These are phyloP conservation scores for Falciphora oryzae DNA, from an alignment of 2,329 filamentous ascomycete genomes.

Conservation along the genomic window DNA sequence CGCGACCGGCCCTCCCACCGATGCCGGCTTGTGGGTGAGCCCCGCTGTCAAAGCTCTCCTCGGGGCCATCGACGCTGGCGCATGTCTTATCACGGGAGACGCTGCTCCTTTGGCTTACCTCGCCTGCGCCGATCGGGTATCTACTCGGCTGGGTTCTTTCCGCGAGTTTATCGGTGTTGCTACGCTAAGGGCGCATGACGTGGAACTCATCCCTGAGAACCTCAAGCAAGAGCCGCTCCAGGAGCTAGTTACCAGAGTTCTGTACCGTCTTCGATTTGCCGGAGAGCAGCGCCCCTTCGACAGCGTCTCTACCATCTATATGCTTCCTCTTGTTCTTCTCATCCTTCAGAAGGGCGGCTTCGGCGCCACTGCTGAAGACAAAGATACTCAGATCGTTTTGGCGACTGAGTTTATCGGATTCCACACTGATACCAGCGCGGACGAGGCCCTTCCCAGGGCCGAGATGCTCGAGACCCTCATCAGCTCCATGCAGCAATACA, in stretches of 20 bases:
- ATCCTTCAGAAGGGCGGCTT: constrained; percentile 77
- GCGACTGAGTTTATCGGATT: constrained; percentile 84
- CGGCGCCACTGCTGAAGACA: constrained; percentile 65
- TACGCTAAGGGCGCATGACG: constrained; percentile 71
- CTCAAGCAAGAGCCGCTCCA: constrained; percentile 77
- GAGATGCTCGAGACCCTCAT: constrained; percentile 69
- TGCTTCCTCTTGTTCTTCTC: constrained; percentile 73
- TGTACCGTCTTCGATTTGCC: constrained; percentile 86
- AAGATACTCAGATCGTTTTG: constrained; percentile 83
- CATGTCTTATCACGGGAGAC: constrained; percentile 75
- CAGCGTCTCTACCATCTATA: constrained; percentile 78
- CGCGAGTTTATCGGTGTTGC: constrained; percentile 83
- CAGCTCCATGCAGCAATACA: constrained; percentile 78
- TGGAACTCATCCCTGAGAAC: constrained; percentile 65
- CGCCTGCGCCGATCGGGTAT: constrained; percentile 68
- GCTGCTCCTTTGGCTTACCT: constrained; percentile 73
- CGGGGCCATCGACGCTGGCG: constrained; percentile 71
- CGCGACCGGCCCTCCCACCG: constrained; percentile 81
- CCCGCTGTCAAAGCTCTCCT: constrained; percentile 70
- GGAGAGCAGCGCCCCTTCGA: constrained; percentile 95
- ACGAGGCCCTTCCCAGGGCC: constrained; percentile 68
- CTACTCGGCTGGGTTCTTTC: constrained; percentile 67
- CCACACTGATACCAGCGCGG: constrained; percentile 74
- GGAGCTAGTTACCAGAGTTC: constrained; percentile 75
- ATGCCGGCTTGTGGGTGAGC: constrained; percentile 83